Evolutionary conservation across 2,329 filamentous ascomycete species (phyloP).

Genomic region (Pseudogymnoascus sp.): DNA sequence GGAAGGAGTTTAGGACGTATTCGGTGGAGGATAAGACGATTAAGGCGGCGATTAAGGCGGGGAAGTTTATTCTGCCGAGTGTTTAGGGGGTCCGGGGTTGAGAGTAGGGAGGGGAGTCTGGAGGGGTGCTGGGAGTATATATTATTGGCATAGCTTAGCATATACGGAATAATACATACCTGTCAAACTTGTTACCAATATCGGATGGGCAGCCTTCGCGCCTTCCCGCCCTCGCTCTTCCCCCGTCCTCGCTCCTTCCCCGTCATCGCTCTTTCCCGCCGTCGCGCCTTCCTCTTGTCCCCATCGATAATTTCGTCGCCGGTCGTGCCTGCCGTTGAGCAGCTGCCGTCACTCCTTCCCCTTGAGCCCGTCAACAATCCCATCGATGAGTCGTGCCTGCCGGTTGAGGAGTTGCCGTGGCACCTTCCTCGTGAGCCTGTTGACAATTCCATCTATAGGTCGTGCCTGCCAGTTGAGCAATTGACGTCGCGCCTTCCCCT

Average conservation of each 20-base stretch:
- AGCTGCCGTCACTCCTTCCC: neutral
- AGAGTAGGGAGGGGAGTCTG: neutral
- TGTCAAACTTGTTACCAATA: neutral
- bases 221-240: neutral
- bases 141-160: neutral
- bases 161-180: neutral
- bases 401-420: neutral
- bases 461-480: neutral
- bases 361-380: neutral
- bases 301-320: neutral
- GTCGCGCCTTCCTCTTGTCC: neutral
- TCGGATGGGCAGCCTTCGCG: neutral
- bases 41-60: conserved; percentile 12
- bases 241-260: no score
- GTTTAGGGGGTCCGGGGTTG: neutral
- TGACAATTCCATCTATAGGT: neutral
- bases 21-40: conserved; percentile 12
- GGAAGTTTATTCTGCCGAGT: conserved; percentile 12
- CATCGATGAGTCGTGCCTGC: neutral
- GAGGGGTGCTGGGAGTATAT: neutral
- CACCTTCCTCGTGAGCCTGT: no score
- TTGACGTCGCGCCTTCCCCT: no score
- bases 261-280: neutral
- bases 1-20: neutral
- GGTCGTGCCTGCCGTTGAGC: neutral